These are phyloP conservation scores for Sporothrix luriei DNA, from an alignment of 2,329 filamentous ascomycete genomes.

Conservation along the genomic window DNA sequence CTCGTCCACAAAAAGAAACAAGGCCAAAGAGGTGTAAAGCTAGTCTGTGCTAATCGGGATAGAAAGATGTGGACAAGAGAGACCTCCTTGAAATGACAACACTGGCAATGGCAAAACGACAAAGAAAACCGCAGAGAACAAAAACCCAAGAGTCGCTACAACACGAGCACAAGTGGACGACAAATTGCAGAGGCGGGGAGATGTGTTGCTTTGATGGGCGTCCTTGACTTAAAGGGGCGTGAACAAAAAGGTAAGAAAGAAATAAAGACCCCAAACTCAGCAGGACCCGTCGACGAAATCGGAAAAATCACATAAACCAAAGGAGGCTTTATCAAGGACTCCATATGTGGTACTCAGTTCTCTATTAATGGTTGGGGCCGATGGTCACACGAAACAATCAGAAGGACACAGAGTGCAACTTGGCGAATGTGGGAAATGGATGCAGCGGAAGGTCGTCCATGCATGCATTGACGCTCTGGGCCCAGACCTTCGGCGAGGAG, in stretches of 20 bases:
- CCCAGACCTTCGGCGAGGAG: conserved; percentile 21
- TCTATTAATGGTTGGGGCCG: background rate
- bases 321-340: background rate
- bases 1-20: background rate
- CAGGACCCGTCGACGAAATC: background rate
- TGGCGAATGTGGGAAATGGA: conserved; percentile 6
- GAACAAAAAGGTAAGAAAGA: background rate
- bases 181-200: background rate
- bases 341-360: too few relatives aligned
- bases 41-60: background rate
- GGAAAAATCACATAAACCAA: background rate
- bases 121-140: background rate
- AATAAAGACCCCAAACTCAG: background rate
- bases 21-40: conserved; percentile 21
- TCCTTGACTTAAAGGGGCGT: background rate
- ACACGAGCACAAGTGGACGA: background rate
- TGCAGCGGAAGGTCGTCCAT: background rate
- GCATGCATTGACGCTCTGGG: conserved; percentile 21
- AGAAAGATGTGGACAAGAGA: background rate
- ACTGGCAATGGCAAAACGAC: background rate
- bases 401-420: background rate
- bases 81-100: background rate
- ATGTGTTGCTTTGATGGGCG: background rate
- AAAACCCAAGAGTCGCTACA: conserved; percentile 1
- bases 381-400: conserved; percentile 2